Evolutionary conservation across 345 rosid genomes (phyloP), one percentile per base, ranked within the genome.

Genomic region (Aurinia saxatilis): DNA sequence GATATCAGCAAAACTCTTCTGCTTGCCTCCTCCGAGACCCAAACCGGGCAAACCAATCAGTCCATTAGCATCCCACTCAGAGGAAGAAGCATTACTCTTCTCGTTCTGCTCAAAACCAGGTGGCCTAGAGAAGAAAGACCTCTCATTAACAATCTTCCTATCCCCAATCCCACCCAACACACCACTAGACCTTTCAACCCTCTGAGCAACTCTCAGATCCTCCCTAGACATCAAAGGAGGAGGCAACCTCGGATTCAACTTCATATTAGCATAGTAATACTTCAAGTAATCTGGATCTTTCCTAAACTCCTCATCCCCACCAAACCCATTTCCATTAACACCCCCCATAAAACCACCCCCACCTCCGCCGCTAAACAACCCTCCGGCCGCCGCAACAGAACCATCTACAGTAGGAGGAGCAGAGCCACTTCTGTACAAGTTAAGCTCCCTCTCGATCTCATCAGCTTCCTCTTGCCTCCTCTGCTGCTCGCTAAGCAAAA

Each of bases 221-320:
- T 85, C 97, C 68, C 82, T 84, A 9, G 98, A 88, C 53, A 82
- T 69, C 68, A 91, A 72, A 59, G 98, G 98, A 33, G 96, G 96
- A 1, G 98, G 96, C 35, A 91, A 82, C 77, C 98, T 84, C 7
- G 98, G 98, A 66, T 91, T 91, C 71, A 88, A 67, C 68, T 88
- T 88, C 71, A 81, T 84, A 70, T 86, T 83, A 1, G 85, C 80
- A 80, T 83, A 83, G 67, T 86, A 88, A 52, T 88, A 91, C 0
- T 81, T 65, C 34, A 69, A 63, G 71, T 88, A 88, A 21, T 77
- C 83, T 18, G 95, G 96, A 79, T 86, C 90, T 66, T 90, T 82
- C 90, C 95, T 86, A 41, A 81, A 70, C 73, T 85, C 91, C 59
- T 85, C 91, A 71, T 87, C 90, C 1, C 78, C 71, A 10, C 54